A percentile compares a stretch with the other conserved stretches of the same genome.
Conservation (phyloP, 1,139 yeast genomes). For the Hyphopichia wangnamkhiaoensis region DNA sequence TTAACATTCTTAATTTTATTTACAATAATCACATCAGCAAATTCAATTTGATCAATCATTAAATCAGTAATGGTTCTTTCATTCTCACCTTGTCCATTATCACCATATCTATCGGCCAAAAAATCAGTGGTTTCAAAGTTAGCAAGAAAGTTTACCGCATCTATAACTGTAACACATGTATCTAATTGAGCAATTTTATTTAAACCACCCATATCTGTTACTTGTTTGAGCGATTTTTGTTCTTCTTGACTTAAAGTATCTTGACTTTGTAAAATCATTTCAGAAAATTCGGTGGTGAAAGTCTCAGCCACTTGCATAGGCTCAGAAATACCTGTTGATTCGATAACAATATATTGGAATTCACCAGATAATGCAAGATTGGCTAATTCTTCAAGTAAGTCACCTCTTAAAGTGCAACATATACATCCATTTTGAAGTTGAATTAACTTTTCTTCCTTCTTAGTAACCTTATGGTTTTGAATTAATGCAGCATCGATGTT, state of each 20-base stretch:
- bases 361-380: conserved; percentile 30
- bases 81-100: conserved; percentile 36
- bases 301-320: conserved; percentile 55
- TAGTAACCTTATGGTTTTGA: conserved; percentile 36
- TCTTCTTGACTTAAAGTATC: conserved; percentile 18
- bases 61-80: conserved; percentile 47
- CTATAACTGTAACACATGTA: conserved; percentile 50
- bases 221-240: conserved; percentile 25
- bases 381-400: conserved; percentile 43
- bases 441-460: conserved; percentile 42
- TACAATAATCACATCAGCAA: conserved; percentile 42
- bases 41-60: conserved; percentile 48
- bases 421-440: conserved; percentile 51
- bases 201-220: conserved; percentile 39
- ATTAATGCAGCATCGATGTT: conserved; percentile 46
- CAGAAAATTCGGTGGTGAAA: conserved; percentile 41
- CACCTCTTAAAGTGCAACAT: conserved; percentile 49
- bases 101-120: conserved; percentile 40
- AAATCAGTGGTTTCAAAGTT: conserved; percentile 46
- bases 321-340: conserved; percentile 48
- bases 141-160: conserved; percentile 37
- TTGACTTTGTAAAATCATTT: conserved; percentile 23
- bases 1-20: conserved; percentile 34
- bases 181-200: conserved; percentile 38
- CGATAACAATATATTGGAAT: conserved; percentile 44